Evolutionary conservation across 805 yeast species (phyloP), one percentile per base, ranked within the genome.

Genomic region (Ogataea nonfermentans): DNA sequence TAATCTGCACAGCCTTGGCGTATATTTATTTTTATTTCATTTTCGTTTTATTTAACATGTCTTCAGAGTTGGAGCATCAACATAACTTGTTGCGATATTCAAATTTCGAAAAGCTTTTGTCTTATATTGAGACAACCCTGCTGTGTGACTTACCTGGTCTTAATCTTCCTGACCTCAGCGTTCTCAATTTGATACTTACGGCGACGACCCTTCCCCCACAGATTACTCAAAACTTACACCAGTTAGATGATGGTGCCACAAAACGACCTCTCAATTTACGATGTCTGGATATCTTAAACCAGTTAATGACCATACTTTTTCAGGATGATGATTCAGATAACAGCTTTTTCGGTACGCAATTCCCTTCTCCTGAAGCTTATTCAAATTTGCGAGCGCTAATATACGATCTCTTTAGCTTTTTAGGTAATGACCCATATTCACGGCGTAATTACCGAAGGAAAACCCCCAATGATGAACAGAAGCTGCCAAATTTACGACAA

Each of bases 71-170:
- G 24, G 49, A 42, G 28, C 44, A 35, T 35, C 52, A 49, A 29
- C 34, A 37, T 8, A 31, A 43, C 14, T 20, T 47, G 6, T n/a
- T 54, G 23, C 38, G 42, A 20, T 41, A 36, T 19, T 23, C 49
- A 15, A 61, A 62, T 25, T 68, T 66, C 47, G 67, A 62, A 32
- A 57, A 60, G 50, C 37, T 70, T n/a, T 35, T 71, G 2, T 44
- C 59, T 6, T 59, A 59, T 28, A 39, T 70, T 6, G 73, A 70
- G 43, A 49, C 53, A 6, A 51, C 52, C 1, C 37, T 60, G 2
- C 41, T 49, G 31, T 42, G 40, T 11, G 52, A 54, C 19, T 40
- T 52, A 2, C 64, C 65, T 4, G 15, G 17, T 1, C 32, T 61
- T 19, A 44, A 50, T 12, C 46, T 55, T 8, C 73, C 74, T 0